A percentile compares a stretch with the other conserved stretches of the same genome.
These are phyloP conservation scores for Dictyophora rubrovolvata DNA, from an alignment of 768 basidiomycete genomes.

Conservation along the genomic window DNA sequence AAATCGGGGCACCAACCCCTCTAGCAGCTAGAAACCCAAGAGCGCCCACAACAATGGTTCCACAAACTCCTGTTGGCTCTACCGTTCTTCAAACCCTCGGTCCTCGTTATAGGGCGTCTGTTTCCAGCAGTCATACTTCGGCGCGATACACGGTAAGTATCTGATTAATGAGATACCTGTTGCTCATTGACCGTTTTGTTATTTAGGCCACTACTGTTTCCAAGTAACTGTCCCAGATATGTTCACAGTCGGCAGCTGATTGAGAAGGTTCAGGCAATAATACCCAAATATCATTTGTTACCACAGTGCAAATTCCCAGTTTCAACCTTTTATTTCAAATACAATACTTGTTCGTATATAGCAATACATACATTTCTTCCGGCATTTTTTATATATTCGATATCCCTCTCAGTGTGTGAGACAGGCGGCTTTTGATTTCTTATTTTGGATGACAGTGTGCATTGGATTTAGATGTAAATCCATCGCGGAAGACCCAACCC, in stretches of 20 bases:
- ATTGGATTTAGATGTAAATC: no score
- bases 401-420: no score
- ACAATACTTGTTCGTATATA: not conserved
- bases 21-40: constrained; percentile 52
- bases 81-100: constrained; percentile 4
- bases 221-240: not conserved
- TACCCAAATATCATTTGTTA: not conserved
- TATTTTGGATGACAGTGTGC: no score
- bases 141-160: constrained; percentile 5
- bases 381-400: not conserved
- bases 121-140: constrained; percentile 2
- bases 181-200: not conserved
- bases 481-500: no score
- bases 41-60: constrained; percentile 5
- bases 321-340: not conserved
- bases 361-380: not conserved
- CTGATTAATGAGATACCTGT: not conserved
- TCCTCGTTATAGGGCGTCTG: constrained; percentile 8
- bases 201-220: constrained; percentile 1
- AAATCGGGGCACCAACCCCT: constrained; percentile 83
- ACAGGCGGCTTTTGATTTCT: not conserved
- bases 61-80: constrained; percentile 9
- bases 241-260: not conserved
- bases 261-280: not conserved
- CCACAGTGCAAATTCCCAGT: not conserved